Evolutionary conservation across 2,329 filamentous ascomycete species (phyloP), one percentile per base, ranked within the genome.

Genomic region (Fusarium nisikadoi): DNA sequence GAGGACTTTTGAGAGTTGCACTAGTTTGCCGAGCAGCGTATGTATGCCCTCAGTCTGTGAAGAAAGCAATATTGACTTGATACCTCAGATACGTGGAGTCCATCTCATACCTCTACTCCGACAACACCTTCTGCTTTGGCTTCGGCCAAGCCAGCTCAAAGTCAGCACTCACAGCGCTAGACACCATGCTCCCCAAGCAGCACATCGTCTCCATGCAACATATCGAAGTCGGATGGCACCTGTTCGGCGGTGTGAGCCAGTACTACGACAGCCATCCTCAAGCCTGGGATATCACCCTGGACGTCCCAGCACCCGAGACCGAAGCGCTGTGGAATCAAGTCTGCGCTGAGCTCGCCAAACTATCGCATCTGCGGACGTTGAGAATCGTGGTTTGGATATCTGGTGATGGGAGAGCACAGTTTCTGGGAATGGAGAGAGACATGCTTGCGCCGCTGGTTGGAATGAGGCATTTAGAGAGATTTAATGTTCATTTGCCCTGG

Each of bases 241-340:
- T 57, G 2, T 49, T 19, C 16, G 42, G 8, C 1, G 54, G 54
- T 1, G 54, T 57, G 3, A 57, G 54, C 14, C 54, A 57, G 25
- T 57, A 57, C 6, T 57, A 57, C 13, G 54, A 57, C 25, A 49
- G 54, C 20, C 54, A 57, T 3, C 25, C 42, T 31, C 54, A 57
- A 57, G 54, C 54, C 8, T 57, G 54, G 54, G 54, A 57, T 14
- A 20, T 38, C 5, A 23, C 14, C 0, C 20, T 57, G 8, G 42
- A 57, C 2, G 23, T 50, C 11, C 54, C 42, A 16, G 33, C 54
- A 4, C 54, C 54, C 1, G 54, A 57, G 16, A 50, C 54, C 14
- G 31, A 57, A 50, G 3, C 16, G 11, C 16, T 29, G 1, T 57
- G 54, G 54, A 31, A 57, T 4, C 12, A 57, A 2, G 54, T 38